Percentiles rank a stretch among this genome's conserved stretches.
Evolutionary conservation across 2,329 filamentous ascomycete genomes (phyloP).

Genomic region (Colletotrichum simmondsii): DNA sequence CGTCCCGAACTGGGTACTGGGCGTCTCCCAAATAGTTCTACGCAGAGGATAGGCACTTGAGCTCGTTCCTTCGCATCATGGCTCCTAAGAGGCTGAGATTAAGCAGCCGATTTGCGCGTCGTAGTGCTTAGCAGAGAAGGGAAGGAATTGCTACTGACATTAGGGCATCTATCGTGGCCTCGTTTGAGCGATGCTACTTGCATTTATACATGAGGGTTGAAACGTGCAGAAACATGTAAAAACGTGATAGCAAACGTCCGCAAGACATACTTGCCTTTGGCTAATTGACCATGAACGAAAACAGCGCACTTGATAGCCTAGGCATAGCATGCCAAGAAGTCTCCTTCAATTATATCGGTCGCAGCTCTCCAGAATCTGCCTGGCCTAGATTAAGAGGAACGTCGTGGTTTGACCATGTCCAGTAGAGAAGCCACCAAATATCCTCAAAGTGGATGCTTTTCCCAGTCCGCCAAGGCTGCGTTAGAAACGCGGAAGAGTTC

Average conservation of each 20-base stretch:
- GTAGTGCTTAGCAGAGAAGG: not conserved
- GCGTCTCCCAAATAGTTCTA: not conserved
- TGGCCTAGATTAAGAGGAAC: not conserved
- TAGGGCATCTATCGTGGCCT: not conserved
- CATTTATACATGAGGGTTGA: not conserved
- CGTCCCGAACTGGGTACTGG: not conserved
- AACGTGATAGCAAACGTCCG: not conserved
- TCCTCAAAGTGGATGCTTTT: not conserved
- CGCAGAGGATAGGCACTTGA: not conserved
- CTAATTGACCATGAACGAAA: not conserved
- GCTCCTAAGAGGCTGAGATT: not conserved
- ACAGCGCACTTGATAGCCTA: not conserved
- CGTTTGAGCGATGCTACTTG: not conserved
- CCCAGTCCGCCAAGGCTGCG: not conserved
- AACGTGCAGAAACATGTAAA: not conserved
- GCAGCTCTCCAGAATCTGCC: not conserved
- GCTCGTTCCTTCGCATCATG: not conserved
- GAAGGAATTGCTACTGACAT: not conserved
- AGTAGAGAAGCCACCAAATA: not conserved
- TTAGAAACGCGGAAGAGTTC: not conserved
- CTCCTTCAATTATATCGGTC: no score
- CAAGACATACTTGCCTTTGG: not conserved
- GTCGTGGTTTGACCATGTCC: not conserved
- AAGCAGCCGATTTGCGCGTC: not conserved
- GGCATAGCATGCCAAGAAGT: not conserved